Conservation (phyloP, 2,329 filamentous ascomycete species). For the Fonsecaea multimorphosa region DNA sequence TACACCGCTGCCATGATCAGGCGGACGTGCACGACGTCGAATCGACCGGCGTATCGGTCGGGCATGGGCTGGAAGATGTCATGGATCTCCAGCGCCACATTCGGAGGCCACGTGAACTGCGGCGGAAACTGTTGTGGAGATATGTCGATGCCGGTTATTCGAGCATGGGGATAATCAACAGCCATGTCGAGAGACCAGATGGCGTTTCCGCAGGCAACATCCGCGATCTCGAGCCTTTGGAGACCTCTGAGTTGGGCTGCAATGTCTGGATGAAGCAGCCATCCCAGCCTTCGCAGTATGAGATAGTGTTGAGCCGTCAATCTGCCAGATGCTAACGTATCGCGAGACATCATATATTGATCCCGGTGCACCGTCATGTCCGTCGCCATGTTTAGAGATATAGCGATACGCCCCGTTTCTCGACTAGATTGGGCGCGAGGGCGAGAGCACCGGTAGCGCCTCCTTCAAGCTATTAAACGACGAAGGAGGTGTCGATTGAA, state of each 20-base stretch:
- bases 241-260: not conserved
- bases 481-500: not conserved
- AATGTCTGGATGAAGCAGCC: constrained; percentile 18
- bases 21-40: constrained; percentile 27
- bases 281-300: constrained; percentile 6
- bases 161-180: constrained; percentile 10
- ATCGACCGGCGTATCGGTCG: constrained; percentile 12
- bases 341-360: constrained; percentile 2
- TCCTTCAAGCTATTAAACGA: not conserved
- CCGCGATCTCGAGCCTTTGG: constrained; percentile 11
- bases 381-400: not conserved
- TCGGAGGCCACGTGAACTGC: constrained; percentile 15
- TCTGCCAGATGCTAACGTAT: constrained; percentile 9
- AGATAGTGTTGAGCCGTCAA: constrained; percentile 18
- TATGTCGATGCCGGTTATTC: constrained; percentile 21
- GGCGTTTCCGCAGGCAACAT: constrained; percentile 22
- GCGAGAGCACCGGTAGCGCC: not conserved
- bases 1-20: constrained; percentile 18
- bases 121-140: constrained; percentile 24
- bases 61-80: constrained; percentile 17
- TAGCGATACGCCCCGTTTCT: not conserved
- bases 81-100: constrained; percentile 18
- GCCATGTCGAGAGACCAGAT: constrained; percentile 24
- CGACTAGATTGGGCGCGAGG: not conserved
- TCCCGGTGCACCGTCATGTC: not conserved